These are phyloP conservation scores for Helenozyma baotianmanensis DNA, from an alignment of 805 yeast species.

Conservation along the genomic window DNA sequence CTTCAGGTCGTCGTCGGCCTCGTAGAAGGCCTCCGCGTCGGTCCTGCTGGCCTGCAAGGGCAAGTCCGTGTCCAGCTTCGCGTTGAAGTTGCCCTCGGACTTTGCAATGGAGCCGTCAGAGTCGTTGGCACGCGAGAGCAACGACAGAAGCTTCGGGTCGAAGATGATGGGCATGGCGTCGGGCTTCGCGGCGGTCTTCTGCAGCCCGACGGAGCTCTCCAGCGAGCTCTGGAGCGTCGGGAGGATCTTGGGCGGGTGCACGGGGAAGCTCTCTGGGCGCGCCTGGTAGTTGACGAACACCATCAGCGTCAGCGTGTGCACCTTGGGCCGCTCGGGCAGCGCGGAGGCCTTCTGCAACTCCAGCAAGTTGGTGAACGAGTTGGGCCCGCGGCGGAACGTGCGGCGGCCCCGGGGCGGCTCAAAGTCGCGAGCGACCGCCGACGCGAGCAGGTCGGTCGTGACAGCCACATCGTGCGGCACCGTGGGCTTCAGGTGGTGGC, in stretches of 20 bases:
- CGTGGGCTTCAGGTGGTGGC: conserved; percentile 14
- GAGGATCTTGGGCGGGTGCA: neutral
- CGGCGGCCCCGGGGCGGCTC: conserved; percentile 11
- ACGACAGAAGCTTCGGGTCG: conserved; percentile 5
- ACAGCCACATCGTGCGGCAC: too few species aligned
- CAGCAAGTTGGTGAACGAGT: conserved; percentile 5
- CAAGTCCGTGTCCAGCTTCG: conserved; percentile 9
- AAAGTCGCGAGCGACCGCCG: conserved; percentile 7
- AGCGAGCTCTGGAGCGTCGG: neutral
- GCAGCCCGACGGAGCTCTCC: conserved; percentile 1
- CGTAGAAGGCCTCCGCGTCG: conserved; percentile 5
- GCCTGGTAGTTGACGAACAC: too few species aligned
- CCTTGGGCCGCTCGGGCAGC: neutral
- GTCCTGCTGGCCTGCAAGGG: conserved; percentile 1
- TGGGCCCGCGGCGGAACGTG: conserved; percentile 1
- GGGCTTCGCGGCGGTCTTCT: neutral
- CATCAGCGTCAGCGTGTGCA: neutral
- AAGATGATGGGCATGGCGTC: neutral
- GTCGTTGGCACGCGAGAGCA: neutral
- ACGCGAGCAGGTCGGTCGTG: conserved; percentile 11
- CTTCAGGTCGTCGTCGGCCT: conserved; percentile 11
- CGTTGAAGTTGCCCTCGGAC: conserved; percentile 10
- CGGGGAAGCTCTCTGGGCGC: neutral
- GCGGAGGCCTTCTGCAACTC: conserved; percentile 1
- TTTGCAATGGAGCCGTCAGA: conserved; percentile 7